Base-by-base conservation (phyloP, 2,329 filamentous ascomycete species). In the Gremmenia infestans region DNA sequence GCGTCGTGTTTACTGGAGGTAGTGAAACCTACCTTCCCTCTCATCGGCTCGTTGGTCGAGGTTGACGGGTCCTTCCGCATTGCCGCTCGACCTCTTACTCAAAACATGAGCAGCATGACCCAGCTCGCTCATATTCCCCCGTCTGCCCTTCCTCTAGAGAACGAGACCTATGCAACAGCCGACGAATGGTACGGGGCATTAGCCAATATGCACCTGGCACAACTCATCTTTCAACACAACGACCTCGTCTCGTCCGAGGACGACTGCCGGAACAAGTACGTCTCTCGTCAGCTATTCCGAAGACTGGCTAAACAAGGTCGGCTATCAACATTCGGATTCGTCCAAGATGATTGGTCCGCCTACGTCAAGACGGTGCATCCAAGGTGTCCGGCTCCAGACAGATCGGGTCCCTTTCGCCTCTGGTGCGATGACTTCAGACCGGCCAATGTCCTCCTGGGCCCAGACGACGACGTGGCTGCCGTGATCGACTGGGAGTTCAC, bases 251-350 rank as follows among this genome's bases (percentile, higher is more conserved):
- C 55, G 0, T 65, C 67, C 1, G 72, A 70, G 25, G 70, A 72
- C n/a, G 74, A 77, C 54, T 72, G 69, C 43, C 67, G 71, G 3
- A 72, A 70, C 19, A 76, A 76, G 55, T 75, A 74, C 50, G 67
- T 75, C 4, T 68, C 72, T 4, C 72, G 72, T 6, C 68, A 72
- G 19, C 55, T 77, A 0, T 76, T 77, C 55, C 72, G 70, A 5
- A 70, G 61, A 40, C 52, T 73, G 4, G 68, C 68, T n/a, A 57
- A 52, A 53, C 55, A 56, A 49, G 58, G 53, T 23, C 49, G 47
- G 50, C 42, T 56, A 19, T 56, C 54, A 28, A 56, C 25, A 8
- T 56, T 56, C 47, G 54, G 53, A 23, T 56, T 56, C 48, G 37
- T 39, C 28, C 49, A 56, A 65, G 57, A 32, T 39, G 68, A 54